Conservation (phyloP, 208 protist species). For the Trichomonas gallinae region DNA sequence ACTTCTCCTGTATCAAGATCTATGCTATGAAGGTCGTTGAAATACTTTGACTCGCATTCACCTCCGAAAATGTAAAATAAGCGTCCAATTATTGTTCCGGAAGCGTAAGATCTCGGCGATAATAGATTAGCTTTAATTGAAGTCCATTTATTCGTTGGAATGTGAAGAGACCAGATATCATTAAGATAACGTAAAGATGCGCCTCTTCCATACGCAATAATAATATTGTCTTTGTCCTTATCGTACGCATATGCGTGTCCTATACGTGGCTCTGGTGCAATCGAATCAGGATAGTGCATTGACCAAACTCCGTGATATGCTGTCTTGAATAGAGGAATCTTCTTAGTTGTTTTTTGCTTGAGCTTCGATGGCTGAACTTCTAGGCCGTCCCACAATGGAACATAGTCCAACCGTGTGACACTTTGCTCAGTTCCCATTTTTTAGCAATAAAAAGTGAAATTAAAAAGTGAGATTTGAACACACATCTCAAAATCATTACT, state of each 20-base stretch:
- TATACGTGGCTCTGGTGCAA: not conserved
- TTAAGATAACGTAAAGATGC: not conserved
- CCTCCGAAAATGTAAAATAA: not conserved
- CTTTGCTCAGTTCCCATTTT: not conserved
- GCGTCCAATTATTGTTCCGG: not conserved
- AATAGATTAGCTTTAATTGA: not conserved
- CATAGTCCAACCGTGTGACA: not conserved
- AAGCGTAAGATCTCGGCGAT: not conserved
- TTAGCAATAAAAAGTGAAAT: not conserved
- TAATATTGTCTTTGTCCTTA: not conserved
- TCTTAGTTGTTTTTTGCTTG: not conserved
- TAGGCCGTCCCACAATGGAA: not conserved
- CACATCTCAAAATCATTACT: too few relatives aligned
- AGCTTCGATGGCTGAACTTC: not conserved
- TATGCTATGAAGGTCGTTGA: not conserved
- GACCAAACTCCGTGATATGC: not conserved
- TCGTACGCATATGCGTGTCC: not conserved
- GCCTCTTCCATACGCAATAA: not conserved
- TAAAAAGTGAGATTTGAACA: too few relatives aligned
- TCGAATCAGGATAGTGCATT: not conserved
- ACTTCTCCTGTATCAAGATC: not conserved
- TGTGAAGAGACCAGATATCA: not conserved
- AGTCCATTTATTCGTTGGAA: not conserved
- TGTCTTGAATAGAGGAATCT: not conserved
- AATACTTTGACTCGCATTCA: not conserved